Conservation (phyloP, 176 grass and related monocot species). For the Oropetium thomaeum region DNA sequence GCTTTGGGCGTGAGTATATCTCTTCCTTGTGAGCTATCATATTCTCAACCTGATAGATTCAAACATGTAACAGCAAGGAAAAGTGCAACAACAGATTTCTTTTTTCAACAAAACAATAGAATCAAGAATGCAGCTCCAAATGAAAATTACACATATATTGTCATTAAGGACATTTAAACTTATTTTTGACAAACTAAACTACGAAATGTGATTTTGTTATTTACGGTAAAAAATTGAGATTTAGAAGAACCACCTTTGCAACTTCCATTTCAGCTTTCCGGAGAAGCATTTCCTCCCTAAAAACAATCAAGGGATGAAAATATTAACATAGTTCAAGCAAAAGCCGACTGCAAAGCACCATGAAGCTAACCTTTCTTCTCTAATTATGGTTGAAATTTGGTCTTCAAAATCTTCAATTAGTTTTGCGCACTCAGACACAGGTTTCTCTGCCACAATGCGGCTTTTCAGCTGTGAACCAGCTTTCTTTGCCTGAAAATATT, state of each 20-base stretch:
- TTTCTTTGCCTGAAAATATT: constrained; percentile 75
- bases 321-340: constrained; percentile 1
- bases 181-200: not conserved
- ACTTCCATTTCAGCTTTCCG: constrained; percentile 97
- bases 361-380: constrained; percentile 74
- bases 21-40: constrained; percentile 92
- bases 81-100: not conserved
- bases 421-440: constrained; percentile 72
- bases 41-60: constrained; percentile 72
- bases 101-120: not conserved
- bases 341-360: not conserved
- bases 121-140: not conserved
- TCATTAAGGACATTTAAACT: not conserved
- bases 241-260: constrained; percentile 51
- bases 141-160: constrained; percentile 6
- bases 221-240: constrained; percentile 7
- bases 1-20: constrained; percentile 88
- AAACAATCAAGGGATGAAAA: constrained; percentile 10
- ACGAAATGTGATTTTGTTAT: not conserved
- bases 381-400: constrained; percentile 72
- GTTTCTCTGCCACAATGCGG: constrained; percentile 87
- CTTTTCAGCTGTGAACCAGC: constrained; percentile 89
- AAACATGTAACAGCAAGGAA: constrained; percentile 11
- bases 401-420: constrained; percentile 84
- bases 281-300: constrained; percentile 75